Base-by-base conservation (phyloP, 495 filamentous ascomycete species). In the Lasiosphaeria miniovina region DNA sequence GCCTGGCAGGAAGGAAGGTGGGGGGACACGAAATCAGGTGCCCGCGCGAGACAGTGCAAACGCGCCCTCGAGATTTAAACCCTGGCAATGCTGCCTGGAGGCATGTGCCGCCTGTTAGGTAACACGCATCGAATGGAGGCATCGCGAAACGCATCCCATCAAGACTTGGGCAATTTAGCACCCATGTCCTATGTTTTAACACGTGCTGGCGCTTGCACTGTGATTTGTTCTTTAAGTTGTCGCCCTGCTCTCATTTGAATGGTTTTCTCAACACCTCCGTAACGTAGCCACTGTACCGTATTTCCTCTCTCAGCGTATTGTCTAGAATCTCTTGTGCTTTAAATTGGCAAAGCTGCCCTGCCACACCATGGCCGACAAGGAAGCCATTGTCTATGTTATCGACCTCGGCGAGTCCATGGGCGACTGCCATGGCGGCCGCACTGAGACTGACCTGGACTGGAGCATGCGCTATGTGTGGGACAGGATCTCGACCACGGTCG, bases 401-500 rank as follows among this genome's bases (percentile, higher is more conserved):
- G 93, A 98, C 72, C 79, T 96, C 32, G 92, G 90, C 52, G 74
- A 72, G 61, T 90, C 94, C 17, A 98, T 96, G 90, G 87, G 83
- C 49, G 78, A 90, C 66, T 83, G 79, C 60, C 82, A 84, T 61
- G 78, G 87, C 78, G 91, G 86, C n/a, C 85, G 95, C 52, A 65
- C 72, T 6, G 80, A 92, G 67, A 88, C 90, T 14, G 90, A 98
- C 73, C 84, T 98, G 4, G 90, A 96, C 57, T 98, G 85, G 81
- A 82, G 86, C 17, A 88, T 98, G 89, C 84, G 84, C 57, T 99
- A 96, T 79, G 84, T 99, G 52, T 99, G 94, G 94, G 94, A 97
- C 72, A 91, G 87, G 65, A 95, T 98, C 65, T 90, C 90, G 1
- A 85, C 82, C 24, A 96, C 90, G 9, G 86, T 98, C 58, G 81